Evolutionary conservation across 1,284 basidiomycete genomes (phyloP), one percentile per base, ranked within the genome.

Genomic region (Afroboletus lepidellus): DNA sequence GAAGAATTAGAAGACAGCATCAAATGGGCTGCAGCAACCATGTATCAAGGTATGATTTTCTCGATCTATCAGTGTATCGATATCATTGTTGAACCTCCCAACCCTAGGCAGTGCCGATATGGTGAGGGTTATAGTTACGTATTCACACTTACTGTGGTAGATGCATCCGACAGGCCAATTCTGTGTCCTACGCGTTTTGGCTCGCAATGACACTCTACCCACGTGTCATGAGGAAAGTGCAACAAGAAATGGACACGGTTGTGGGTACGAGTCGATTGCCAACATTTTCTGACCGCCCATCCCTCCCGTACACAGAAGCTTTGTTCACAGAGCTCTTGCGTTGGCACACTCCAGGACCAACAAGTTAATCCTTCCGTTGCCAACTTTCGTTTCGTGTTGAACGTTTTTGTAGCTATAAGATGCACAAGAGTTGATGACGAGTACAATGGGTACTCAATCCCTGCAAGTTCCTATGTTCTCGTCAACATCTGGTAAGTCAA

Each of bases 221-320:
- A 34, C 38, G 48, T 30, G 54, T 58, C 24, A 49, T 63, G 52
- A 53, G 43, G 76, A 79, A 74, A 57, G 84, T 81, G 1, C 83
- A 84, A 59, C 71, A 68, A 46, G 83, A 86, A 58, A 72, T 86
- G 36, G 83, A 85, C 61, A 56, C 68, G 9, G 75, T 85, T 8
- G 66, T 84, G 46, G 81, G 82, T 36, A 66, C 60, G 39, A 74
- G 78, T 45, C 73, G 56, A 32, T 44, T 66, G 18, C 66, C 66
- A 8, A 57, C 54, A 2, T 68, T 68, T 39, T 38, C 57, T 5
- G 67, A 68, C 46, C 57, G 60, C 4, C 25, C 50, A 1, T 52
- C 44, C 18, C 39, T 69, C 5, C 66, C 66, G 1, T 69, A 67
- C 45, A 29, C 67, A 20, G 58, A 59, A 23, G 66, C 61, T 0